Conservation (phyloP, 176 grass and related monocot genomes). For the maize (Zea mays) region DNA sequence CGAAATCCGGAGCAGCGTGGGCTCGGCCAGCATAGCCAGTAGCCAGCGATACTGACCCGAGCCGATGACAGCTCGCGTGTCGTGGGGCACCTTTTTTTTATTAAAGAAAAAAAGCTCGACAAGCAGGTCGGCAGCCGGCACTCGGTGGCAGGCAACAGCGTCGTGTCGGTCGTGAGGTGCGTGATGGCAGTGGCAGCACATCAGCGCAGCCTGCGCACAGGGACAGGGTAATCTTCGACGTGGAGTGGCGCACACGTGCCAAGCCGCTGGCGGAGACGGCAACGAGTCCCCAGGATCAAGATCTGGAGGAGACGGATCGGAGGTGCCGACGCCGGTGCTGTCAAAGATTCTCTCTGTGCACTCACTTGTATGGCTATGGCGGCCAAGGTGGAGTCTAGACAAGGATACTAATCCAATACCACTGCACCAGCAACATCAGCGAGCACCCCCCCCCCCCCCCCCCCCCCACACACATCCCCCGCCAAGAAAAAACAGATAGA, state of each 20-base stretch:
- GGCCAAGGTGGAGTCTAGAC: background rate
- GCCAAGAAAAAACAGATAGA: background rate
- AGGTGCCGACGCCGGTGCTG: background rate
- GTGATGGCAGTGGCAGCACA: background rate
- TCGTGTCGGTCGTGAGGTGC: constrained; percentile 2
- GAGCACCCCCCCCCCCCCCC: background rate
- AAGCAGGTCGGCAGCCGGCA: too few relatives aligned
- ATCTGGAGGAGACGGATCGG: background rate
- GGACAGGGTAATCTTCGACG: background rate
- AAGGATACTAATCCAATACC: background rate
- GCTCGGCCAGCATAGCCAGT: background rate
- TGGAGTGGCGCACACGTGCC: constrained; percentile 28
- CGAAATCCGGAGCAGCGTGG: constrained; percentile 2
- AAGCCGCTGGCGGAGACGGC: background rate
- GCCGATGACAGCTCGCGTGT: background rate
- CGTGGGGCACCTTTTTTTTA: background rate
- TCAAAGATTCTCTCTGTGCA: background rate
- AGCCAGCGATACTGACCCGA: background rate
- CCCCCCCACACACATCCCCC: too few relatives aligned
- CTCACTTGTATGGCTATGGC: background rate
- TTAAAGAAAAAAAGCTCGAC: background rate
- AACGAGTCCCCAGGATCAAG: constrained; percentile 6
- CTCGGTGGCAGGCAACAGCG: too few relatives aligned
- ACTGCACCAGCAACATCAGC: background rate
- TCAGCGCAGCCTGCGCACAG: too few relatives aligned